Conservation (phyloP, 2,329 filamentous ascomycete genomes). For the Aspergillus sp. region DNA sequence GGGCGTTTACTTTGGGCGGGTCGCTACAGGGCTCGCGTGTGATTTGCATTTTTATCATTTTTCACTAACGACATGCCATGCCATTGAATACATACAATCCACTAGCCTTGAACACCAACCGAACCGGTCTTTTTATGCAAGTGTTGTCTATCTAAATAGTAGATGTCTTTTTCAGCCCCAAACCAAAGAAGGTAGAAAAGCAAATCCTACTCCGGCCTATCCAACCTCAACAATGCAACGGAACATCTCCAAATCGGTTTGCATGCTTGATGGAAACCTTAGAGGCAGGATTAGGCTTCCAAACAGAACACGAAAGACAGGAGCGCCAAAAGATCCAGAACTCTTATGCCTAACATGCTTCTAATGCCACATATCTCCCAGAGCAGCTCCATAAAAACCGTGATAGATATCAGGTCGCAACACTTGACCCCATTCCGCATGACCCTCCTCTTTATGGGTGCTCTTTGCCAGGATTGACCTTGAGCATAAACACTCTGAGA, state of each 20-base stretch:
- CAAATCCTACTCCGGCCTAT: no score
- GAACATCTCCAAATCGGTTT: not conserved
- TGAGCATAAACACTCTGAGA: not conserved
- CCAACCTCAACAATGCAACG: no score
- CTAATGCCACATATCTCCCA: no score
- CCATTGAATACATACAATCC: not conserved
- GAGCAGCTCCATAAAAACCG: no score
- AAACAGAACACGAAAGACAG: no score
- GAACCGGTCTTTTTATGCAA: no score
- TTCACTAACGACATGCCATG: conserved; percentile 3
- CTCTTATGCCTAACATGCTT: no score
- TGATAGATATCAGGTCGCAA: no score
- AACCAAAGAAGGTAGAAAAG: no score
- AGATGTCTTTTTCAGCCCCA: no score
- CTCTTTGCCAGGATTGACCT: not conserved
- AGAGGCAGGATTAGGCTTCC: not conserved
- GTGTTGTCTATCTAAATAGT: no score
- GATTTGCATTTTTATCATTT: conserved; percentile 9
- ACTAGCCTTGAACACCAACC: not conserved
- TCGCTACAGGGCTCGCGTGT: conserved; percentile 1
- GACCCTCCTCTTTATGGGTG: not conserved
- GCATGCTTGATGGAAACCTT: not conserved
- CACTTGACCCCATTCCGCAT: not conserved
- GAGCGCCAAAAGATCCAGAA: no score
- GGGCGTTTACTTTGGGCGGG: conserved; percentile 12